Base-by-base conservation (phyloP, 2,329 filamentous ascomycete species). In the Macrophomina tecta region DNA sequence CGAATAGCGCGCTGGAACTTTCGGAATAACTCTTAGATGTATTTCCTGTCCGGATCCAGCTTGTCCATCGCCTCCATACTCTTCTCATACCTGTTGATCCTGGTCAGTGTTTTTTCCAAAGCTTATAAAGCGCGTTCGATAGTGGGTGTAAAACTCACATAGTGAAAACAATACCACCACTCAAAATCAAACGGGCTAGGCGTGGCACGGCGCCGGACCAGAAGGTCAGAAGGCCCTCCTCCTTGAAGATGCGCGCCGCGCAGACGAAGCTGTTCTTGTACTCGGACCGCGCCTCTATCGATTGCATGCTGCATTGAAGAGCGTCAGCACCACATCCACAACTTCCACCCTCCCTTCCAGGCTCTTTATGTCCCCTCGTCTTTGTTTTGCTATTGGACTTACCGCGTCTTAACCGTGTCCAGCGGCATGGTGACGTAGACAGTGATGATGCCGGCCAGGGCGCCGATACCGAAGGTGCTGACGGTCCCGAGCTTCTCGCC, bases 131-230 rank as follows among this genome's bases (percentile, higher is more conserved):
- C 14, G 16, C 94, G 84, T 5, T 16, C 5, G 9, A 23, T 2
- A 36, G 4, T 98, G 98, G 68, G 90, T 91, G 86, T 97, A 23
- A 23, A 3, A 97, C 83, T 98, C 94, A 78, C 90, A 79, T 81
- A 64, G 95, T 96, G 76, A 99, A 99, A 48, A 99, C 95, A 75
- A 99, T 97, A 18, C 95, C 95, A 66, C 95, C 95, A 75, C 93
- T 97, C 79, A 98, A 80, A 49, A 97, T 91, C 72, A 99, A 78
- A 67, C 95, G 85, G 30, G 89, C 94, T 73, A 99, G 80, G 64
- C 95, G 85, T 1, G 95, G 95, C 72, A 98, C 76, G 28, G 95
- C 94, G 32, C 95, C 95, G 72, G 92, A 94, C 95, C 95, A 99
- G 71, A 98, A 91, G 0, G 94, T 97, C 48, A 94, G 77, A 12